phyloP scores from a whole-genome alignment of 1,284 basidiomycete species.

The Takashimella koratensis region DNA sequence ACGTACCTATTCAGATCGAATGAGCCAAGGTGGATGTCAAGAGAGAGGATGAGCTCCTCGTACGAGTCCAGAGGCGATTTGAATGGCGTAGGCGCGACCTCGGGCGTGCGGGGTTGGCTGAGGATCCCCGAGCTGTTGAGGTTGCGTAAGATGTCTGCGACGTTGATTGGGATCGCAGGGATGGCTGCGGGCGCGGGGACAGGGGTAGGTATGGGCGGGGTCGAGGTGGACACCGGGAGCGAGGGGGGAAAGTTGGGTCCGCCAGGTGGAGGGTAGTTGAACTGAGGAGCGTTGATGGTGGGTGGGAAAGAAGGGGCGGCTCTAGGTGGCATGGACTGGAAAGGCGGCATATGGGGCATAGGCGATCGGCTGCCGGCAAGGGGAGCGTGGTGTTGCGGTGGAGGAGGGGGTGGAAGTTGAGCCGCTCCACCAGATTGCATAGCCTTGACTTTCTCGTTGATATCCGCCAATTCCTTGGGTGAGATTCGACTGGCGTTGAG shows the following conservation, averaged over 20 bases:
- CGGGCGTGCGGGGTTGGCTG: slow-evolving; percentile 53
- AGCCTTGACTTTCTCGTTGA: slow-evolving; percentile 36
- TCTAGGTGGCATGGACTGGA: slow-evolving; percentile 21
- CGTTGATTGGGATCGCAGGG: slow-evolving; percentile 30
- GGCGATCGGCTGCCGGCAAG: neutral
- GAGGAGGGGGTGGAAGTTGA: slow-evolving; percentile 13
- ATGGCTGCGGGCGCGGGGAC: slow-evolving; percentile 12
- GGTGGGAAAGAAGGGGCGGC: slow-evolving; percentile 13
- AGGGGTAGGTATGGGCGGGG: slow-evolving; percentile 19
- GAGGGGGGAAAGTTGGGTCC: neutral
- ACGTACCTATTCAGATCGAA: slow-evolving; percentile 69
- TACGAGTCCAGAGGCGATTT: slow-evolving; percentile 60
- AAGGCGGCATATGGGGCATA: slow-evolving; percentile 10
- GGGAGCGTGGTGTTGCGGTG: neutral
- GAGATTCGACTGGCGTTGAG: slow-evolving; percentile 32
- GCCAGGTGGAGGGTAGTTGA: slow-evolving; percentile 5
- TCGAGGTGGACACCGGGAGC: slow-evolving; percentile 23
- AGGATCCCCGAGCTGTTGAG: slow-evolving; percentile 34
- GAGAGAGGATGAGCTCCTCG: slow-evolving; percentile 64
- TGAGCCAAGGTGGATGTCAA: slow-evolving; percentile 65
- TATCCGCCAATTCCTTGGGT: slow-evolving; percentile 37
- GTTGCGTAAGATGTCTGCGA: slow-evolving; percentile 40
- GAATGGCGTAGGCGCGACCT: slow-evolving; percentile 47
- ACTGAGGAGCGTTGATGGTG: slow-evolving; percentile 6
- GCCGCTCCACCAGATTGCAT: slow-evolving; percentile 47